Base-by-base conservation (phyloP, 2,329 filamentous ascomycete genomes). In the Exophiala spinifera region DNA sequence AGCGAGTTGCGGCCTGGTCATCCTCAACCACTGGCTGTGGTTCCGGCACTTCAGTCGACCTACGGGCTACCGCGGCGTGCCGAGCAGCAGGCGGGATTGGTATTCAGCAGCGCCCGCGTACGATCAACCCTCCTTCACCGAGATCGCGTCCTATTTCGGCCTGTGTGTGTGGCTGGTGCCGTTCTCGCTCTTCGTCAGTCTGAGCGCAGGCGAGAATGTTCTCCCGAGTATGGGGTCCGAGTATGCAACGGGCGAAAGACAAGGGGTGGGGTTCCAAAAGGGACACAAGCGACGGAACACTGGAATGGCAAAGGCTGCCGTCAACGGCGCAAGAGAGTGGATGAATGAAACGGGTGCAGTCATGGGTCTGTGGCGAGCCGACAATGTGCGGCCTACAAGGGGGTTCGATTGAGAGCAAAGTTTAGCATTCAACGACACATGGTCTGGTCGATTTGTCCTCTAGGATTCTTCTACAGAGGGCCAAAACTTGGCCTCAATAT, bases 91-190 rank as follows among this genome's bases (percentile, higher is more conserved):
- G 20, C 37, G 58, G 14, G 60, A 62, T 49, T 58, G 57, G 52
- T 65, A 69, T 73, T 83, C 69, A 53, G 65, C 69, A 53, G 65
- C 70, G 49, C 69, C 62, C 4, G 44, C 55, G 11, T 66, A 68
- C 5, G 68, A 71, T 44, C 70, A 90, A 42, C 94, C 94, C 0
- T 86, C 82, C 34, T 99, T 99, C 70, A 91, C 89, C 15, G 90
- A 97, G 74, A 94, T 97, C 42, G 91, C 94, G 0, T 92, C 89
- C 0, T 99, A 94, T 73, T 99, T 99, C 67, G 94, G 94, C 0
- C 77, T 99, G 1, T 96, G 91, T 65, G 91, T 99, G 0, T 99
- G 94, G 94, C 79, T 99, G 1, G 89, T 97, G 0, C 94, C 94
- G 0, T 99, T 99, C 68, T 85, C 91, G 14, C 79, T 99, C 13